Evolutionary conservation across 2,329 filamentous ascomycete species (phyloP).

Genomic region (Colletotrichum lupini): DNA sequence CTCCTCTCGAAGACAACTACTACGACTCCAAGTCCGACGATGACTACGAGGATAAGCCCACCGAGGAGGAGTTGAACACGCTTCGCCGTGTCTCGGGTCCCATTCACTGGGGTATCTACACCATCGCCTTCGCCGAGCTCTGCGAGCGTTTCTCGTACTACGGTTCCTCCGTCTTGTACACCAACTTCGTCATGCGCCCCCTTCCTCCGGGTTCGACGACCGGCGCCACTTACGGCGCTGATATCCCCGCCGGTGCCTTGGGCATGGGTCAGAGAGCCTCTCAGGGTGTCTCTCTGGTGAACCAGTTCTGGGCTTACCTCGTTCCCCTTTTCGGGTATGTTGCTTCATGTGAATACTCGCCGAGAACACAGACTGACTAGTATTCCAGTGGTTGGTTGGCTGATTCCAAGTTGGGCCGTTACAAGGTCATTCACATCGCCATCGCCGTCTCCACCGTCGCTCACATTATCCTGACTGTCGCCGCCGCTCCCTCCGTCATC

Average conservation of each 20-base stretch:
- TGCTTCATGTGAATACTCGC: conserved; percentile 1
- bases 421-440: conserved; percentile 77
- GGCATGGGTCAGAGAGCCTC: conserved; percentile 68
- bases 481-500: conserved; percentile 73
- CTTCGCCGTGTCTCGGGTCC: conserved; percentile 73
- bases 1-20: conserved; percentile 30
- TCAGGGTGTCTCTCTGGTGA: conserved; percentile 61
- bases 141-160: conserved; percentile 85
- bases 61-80: conserved; percentile 69
- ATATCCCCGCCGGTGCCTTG: conserved; percentile 61
- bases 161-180: conserved; percentile 75
- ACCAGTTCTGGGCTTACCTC: conserved; percentile 71
- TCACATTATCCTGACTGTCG: conserved; percentile 73
- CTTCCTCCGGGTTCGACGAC: conserved; percentile 65
- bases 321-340: conserved; percentile 67
- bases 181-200: conserved; percentile 70
- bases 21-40: conserved; percentile 42
- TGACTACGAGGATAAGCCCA: conserved; percentile 57
- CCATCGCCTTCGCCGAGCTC: conserved; percentile 78
- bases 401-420: conserved; percentile 79
- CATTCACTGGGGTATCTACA: conserved; percentile 74
- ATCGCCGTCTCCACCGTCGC: conserved; percentile 74
- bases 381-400: conserved; percentile 63
- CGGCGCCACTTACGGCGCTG: conserved; percentile 54
- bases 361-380: not conserved